A percentile compares a stretch with the other conserved stretches of the same genome.
phyloP scores from a whole-genome alignment of 2,329 filamentous ascomycete genomes.

The Phyllosticta citriasiana region DNA sequence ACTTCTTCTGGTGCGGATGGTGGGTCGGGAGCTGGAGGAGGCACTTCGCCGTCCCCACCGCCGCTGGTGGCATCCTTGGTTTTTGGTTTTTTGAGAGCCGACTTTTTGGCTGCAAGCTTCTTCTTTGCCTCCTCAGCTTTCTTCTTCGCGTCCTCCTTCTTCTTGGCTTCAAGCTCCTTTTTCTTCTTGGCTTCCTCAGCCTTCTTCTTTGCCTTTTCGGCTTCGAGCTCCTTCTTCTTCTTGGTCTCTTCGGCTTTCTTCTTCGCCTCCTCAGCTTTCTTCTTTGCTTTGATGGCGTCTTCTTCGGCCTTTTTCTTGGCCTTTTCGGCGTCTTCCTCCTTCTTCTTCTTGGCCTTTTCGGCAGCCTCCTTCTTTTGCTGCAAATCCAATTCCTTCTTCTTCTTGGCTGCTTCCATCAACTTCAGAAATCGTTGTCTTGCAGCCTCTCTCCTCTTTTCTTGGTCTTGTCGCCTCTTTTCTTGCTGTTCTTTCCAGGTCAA shows the following conservation, averaged over 20 bases:
- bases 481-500: slow-evolving; percentile 2
- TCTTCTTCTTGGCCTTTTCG: not conserved
- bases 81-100: not conserved
- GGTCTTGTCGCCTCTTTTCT: not conserved
- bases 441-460: not conserved
- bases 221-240: not conserved
- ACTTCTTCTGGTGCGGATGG: not conserved
- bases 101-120: not conserved
- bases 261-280: not conserved
- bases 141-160: slow-evolving; percentile 1
- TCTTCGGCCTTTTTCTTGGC: not conserved
- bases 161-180: not conserved
- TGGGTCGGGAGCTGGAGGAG: not conserved
- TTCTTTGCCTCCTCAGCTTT: not conserved
- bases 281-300: not conserved
- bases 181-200: not conserved
- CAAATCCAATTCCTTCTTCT: not conserved
- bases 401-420: not conserved
- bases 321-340: not conserved
- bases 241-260: not conserved
- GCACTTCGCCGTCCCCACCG: not conserved
- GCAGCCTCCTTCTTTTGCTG: not conserved
- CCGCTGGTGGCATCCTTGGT: not conserved
- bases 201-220: not conserved
- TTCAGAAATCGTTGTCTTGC: not conserved